These are phyloP conservation scores for Immersiporthe knoxdaviesiana DNA, from an alignment of 2,329 filamentous ascomycete species.

Conservation along the genomic window DNA sequence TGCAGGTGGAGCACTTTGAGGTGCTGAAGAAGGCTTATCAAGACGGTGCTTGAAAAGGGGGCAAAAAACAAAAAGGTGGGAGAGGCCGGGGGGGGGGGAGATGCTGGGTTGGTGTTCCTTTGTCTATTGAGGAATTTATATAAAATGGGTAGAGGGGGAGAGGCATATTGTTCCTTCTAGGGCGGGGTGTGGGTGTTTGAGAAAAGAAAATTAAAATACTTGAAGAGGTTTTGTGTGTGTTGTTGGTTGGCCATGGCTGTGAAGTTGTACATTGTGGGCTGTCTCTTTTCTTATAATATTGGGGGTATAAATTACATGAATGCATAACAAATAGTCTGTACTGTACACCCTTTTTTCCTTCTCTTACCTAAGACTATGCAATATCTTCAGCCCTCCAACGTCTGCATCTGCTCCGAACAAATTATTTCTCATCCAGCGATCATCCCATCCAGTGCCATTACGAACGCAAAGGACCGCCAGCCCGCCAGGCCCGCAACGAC, in stretches of 20 bases:
- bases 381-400: too few species aligned
- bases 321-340: not conserved
- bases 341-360: too few species aligned
- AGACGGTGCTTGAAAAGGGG: slow-evolving; percentile 48
- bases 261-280: not conserved
- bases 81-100: not conserved
- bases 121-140: not conserved
- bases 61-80: too few species aligned
- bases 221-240: too few species aligned
- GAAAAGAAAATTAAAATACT: not conserved
- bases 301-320: not conserved
- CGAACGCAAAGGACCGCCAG: not conserved
- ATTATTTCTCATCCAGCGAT: too few species aligned
- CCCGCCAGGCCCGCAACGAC: not conserved
- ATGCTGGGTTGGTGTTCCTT: not conserved
- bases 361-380: too few species aligned
- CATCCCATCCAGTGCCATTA: not conserved
- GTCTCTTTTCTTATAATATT: not conserved
- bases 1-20: slow-evolving; percentile 78
- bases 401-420: too few species aligned
- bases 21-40: slow-evolving; percentile 63
- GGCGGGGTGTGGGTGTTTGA: not conserved
- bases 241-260: not conserved
- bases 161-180: too few species aligned
- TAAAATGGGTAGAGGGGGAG: too few species aligned